Conservation (phyloP, 1,284 basidiomycete genomes). For the Ganoderma meredithae region DNA sequence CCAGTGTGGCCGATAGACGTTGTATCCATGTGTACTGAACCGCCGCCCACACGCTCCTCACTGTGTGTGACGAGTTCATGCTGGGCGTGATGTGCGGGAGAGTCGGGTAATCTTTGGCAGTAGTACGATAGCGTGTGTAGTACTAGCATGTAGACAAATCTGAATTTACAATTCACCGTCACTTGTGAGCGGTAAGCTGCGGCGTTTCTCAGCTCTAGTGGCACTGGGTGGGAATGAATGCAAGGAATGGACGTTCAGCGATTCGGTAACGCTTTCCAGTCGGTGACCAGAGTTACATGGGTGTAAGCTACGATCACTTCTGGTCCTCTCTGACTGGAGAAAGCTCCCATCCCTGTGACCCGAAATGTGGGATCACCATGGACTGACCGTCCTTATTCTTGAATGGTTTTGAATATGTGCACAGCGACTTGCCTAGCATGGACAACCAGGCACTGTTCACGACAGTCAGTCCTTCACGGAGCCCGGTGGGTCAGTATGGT, state of each 20-base stretch:
- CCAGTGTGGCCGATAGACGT: slow-evolving; percentile 21
- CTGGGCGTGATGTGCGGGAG: slow-evolving; percentile 18
- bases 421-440: slow-evolving; percentile 81
- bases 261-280: background rate
- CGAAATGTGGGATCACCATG: slow-evolving; percentile 85
- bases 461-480: slow-evolving; percentile 71
- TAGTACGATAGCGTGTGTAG: slow-evolving; percentile 27
- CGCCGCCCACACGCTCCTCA: slow-evolving; percentile 15
- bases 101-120: slow-evolving; percentile 13
- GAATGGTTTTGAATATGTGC: slow-evolving; percentile 88
- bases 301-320: slow-evolving; percentile 14
- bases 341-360: slow-evolving; percentile 85
- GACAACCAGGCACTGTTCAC: slow-evolving; percentile 93
- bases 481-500: slow-evolving; percentile 7
- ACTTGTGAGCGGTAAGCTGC: background rate
- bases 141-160: slow-evolving; percentile 26
- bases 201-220: background rate
- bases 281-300: background rate
- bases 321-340: slow-evolving; percentile 70
- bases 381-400: slow-evolving; percentile 70
- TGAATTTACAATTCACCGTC: background rate
- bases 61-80: slow-evolving; percentile 19
- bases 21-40: slow-evolving; percentile 11
- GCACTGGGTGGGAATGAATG: background rate
- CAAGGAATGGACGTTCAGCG: background rate